These are phyloP conservation scores for Phytophthora hibernalis DNA, from an alignment of 352 stramenopile species.

Conservation along the genomic window DNA sequence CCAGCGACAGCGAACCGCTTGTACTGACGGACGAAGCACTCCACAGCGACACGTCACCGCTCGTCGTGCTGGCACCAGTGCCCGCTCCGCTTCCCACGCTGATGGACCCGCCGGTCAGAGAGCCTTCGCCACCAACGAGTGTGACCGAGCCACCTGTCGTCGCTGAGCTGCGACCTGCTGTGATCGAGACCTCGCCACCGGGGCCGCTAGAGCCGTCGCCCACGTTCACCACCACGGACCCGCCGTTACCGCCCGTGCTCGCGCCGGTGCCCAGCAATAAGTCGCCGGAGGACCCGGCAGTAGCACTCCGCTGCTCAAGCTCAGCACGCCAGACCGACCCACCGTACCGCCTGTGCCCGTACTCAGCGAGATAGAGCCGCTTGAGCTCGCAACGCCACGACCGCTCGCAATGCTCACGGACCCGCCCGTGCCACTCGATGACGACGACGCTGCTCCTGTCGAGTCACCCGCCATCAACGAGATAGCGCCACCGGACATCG, in stretches of 20 bases:
- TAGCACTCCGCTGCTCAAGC: conserved; percentile 12
- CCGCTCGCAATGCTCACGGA: conserved; percentile 25
- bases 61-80: conserved; percentile 6
- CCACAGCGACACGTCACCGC: conserved; percentile 13
- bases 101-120: conserved; percentile 11
- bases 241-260: conserved; percentile 16
- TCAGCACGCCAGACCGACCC: conserved; percentile 14
- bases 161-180: conserved; percentile 15
- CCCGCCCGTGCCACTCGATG: conserved; percentile 6
- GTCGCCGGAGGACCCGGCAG: conserved; percentile 13
- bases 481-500: conserved; percentile 20
- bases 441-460: neutral
- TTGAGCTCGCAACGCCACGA: conserved; percentile 20
- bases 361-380: conserved; percentile 23
- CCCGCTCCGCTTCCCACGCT: conserved; percentile 28
- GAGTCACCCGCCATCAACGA: conserved; percentile 16
- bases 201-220: neutral
- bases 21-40: conserved; percentile 12
- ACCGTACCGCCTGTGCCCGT: conserved; percentile 5
- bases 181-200: conserved; percentile 15
- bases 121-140: neutral
- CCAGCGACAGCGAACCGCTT: conserved; percentile 2
- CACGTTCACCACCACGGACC: conserved; percentile 17
- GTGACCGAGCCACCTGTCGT: conserved; percentile 7
- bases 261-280: conserved; percentile 12